Evolutionary conservation across 768 basidiomycete species (phyloP), one percentile per base, ranked within the genome.

Genomic region (Termitomyces bulborhizus): DNA sequence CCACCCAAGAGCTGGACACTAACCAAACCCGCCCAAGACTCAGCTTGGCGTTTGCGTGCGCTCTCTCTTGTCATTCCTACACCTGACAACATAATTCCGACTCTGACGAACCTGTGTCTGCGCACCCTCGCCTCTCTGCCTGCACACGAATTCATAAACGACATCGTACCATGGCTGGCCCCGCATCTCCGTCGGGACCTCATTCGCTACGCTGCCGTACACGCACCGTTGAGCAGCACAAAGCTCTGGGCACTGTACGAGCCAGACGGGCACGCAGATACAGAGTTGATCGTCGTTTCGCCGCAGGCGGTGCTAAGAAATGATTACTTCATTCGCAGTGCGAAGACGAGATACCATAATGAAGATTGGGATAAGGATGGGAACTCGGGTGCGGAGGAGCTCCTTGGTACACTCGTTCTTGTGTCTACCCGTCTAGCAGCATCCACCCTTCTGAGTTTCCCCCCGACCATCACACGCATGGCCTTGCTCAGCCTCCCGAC

Each of bases 221-320:
- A 83, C 52, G 65, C 69, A 1, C 88, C 89, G 1, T 68, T 90
- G 18, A 69, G 76, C 4, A 72, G 66, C 51, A 63, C 69, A 21
- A 77, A 79, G 53, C 71, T 90, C 18, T 75, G 75, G 50, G 71
- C 76, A 7, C 63, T 89, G 4, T 76, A 78, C 52, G 73, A 73
- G 34, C 70, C 74, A 0, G 68, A 80, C 4, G 75, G 79, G 1
- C 81, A 86, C 62, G 74, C 76, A 3, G 79, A 81, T 50, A 82
- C 85, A 0, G 89, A 90, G 56, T 69, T 88, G 11, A 65, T 90
- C 37, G 65, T 91, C 24, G 75, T 88, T 27, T 85, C 84, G 13
- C 84, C 83, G 0, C 64, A 71, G 24, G 77, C 76, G 8, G 59
- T 67, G 6, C 62, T 84, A 3, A 74, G 69, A 16, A 73, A 75